Conservation (phyloP, 768 basidiomycete genomes). For the Mycena rosella region DNA sequence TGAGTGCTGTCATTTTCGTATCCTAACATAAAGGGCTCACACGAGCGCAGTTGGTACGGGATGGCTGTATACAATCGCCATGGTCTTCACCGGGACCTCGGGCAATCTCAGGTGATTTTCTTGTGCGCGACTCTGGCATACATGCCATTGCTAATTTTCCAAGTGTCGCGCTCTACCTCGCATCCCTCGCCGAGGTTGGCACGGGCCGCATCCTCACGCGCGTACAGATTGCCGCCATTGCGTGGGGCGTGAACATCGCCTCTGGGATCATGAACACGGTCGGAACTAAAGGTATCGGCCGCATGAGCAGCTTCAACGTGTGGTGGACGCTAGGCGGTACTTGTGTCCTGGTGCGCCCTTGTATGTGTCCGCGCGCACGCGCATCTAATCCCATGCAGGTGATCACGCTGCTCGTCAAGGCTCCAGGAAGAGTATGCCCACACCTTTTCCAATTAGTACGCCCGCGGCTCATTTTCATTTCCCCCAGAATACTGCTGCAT, state of each 20-base stretch:
- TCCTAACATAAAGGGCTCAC: constrained; percentile 1
- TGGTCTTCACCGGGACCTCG: constrained; percentile 71
- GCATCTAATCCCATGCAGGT: constrained; percentile 35
- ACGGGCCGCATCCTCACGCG: constrained; percentile 57
- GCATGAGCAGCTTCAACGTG: constrained; percentile 66
- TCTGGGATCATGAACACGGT: constrained; percentile 68
- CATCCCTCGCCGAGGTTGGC: constrained; percentile 65
- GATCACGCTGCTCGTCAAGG: constrained; percentile 67
- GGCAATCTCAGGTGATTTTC: constrained; percentile 63
- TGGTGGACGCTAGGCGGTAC: constrained; percentile 76
- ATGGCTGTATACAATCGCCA: constrained; percentile 71
- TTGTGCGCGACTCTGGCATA: neutral
- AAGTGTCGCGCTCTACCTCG: constrained; percentile 67
- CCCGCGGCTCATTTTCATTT: constrained; percentile 7
- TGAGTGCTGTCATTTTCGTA: constrained; percentile 40
- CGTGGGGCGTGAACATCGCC: constrained; percentile 68
- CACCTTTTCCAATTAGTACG: neutral
- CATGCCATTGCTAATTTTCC: neutral
- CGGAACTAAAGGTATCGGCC: constrained; percentile 68
- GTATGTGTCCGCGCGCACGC: too few relatives aligned
- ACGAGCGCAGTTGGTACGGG: constrained; percentile 57
- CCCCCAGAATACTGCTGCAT: constrained; percentile 60
- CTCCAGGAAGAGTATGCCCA: constrained; percentile 61
- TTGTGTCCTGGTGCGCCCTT: constrained; percentile 55
- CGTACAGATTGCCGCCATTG: constrained; percentile 64